Percentiles rank a stretch among this genome's conserved stretches.
Conservation (phyloP, 768 basidiomycete species). For the Punctularia strigosozonata region DNA sequence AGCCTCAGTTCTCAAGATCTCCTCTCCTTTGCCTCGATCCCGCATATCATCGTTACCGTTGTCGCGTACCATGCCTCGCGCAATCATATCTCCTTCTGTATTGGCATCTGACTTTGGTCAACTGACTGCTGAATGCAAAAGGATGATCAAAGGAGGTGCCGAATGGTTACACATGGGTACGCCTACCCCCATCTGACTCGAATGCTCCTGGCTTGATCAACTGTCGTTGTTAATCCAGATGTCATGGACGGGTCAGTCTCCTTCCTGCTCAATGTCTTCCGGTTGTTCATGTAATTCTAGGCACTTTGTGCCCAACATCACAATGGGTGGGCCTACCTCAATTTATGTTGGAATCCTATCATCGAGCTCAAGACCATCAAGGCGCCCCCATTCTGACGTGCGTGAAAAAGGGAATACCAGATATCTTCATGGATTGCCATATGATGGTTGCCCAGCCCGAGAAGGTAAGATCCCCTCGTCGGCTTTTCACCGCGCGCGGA, state of each 20-base stretch:
- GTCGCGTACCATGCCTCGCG: conserved; percentile 51
- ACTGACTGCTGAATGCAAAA: conserved; percentile 87
- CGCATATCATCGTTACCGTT: background rate
- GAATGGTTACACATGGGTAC: conserved; percentile 98
- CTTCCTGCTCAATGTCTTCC: conserved; percentile 1
- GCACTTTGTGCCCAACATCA: conserved; percentile 98
- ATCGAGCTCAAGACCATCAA: conserved; percentile 17
- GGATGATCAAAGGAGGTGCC: conserved; percentile 92
- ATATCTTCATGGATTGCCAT: conserved; percentile 99
- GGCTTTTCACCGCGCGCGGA: background rate
- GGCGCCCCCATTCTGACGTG: conserved; percentile 83
- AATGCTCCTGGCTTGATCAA: conserved; percentile 1
- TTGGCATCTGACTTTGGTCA: conserved; percentile 96
- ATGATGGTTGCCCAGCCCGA: conserved; percentile 98
- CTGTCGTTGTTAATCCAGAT: conserved; percentile 44
- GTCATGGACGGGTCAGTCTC: conserved; percentile 87
- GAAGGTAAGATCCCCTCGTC: conserved; percentile 35
- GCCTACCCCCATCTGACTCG: conserved; percentile 8
- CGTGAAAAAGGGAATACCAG: conserved; percentile 78
- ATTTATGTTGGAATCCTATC: conserved; percentile 4
- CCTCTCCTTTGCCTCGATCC: conserved; percentile 1
- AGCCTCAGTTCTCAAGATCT: no score
- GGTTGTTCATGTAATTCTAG: conserved; percentile 26
- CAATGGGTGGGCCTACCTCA: conserved; percentile 59
- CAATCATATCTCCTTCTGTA: conserved; percentile 94